Percentiles rank a stretch among this genome's conserved stretches.
Conservation (phyloP, 495 filamentous ascomycete species). For the Talaromyces borbonicus region DNA sequence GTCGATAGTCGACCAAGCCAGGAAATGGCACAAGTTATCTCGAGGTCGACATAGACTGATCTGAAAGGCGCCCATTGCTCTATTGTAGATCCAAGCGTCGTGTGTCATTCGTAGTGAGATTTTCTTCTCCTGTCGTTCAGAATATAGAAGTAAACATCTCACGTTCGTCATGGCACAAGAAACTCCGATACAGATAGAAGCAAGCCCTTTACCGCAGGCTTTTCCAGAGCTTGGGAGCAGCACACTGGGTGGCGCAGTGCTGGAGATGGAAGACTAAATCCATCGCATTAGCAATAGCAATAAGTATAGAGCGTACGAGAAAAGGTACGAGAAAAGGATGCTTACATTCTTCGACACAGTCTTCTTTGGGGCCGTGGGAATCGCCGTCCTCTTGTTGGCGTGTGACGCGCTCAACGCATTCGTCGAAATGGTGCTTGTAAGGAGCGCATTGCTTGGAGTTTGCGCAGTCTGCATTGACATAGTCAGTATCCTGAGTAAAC, state of each 20-base stretch:
- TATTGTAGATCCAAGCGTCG: too few relatives aligned
- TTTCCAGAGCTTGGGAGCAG: slow-evolving; percentile 90
- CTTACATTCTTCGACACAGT: slow-evolving; percentile 99
- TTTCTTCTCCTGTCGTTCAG: too few relatives aligned
- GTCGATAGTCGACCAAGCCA: too few relatives aligned
- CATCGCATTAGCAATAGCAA: too few relatives aligned
- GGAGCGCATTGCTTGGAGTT: slow-evolving; percentile 74
- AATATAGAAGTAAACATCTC: too few relatives aligned
- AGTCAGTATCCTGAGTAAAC: too few relatives aligned
- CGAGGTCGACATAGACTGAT: too few relatives aligned
- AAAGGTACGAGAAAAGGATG: slow-evolving; percentile 10
- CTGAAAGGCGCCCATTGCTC: too few relatives aligned
- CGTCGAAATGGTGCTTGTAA: slow-evolving; percentile 94
- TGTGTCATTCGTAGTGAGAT: too few relatives aligned
- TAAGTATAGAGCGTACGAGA: background rate
- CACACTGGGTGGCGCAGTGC: slow-evolving; percentile 85
- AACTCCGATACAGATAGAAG: background rate
- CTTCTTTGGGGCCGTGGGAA: slow-evolving; percentile 62
- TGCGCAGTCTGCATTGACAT: slow-evolving; percentile 60
- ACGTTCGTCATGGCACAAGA: background rate
- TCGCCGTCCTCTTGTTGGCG: slow-evolving; percentile 54
- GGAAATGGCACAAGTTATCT: too few relatives aligned
- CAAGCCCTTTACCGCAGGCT: slow-evolving; percentile 63
- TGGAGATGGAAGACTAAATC: slow-evolving; percentile 98
- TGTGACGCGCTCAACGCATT: slow-evolving; percentile 91